Base-by-base conservation (phyloP, 1,284 basidiomycete genomes). In the Fomitopsis pinicola region DNA sequence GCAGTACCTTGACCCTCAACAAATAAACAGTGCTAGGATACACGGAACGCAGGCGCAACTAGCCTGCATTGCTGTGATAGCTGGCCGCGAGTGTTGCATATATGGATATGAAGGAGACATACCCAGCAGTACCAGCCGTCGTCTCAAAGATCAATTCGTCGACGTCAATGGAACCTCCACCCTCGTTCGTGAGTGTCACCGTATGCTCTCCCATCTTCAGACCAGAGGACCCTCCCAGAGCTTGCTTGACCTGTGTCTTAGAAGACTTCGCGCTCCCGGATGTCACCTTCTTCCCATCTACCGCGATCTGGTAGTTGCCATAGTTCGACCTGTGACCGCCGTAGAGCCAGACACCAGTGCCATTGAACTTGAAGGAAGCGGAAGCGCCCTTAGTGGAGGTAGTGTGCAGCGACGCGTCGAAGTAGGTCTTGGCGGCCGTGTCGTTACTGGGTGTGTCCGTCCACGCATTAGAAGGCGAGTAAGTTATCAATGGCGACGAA, bases 311-410 rank as follows among this genome's bases (percentile, higher is more conserved):
- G 68, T 79, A 86, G 26, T 72, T 67, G 55, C 84, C 84, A 66
- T 85, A 85, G 59, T 75, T 72, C 26, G 80, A 75, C 61, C 76
- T 68, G 42, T 71, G 73, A 15, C 78, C 80, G 38, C 83, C 84
- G 65, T 77, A 81, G 56, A 85, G 67, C 68, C 78, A 78, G 57
- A 84, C 75, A 4, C 82, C 84, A 61, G 83, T 85, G 22, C 84
- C 83, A 77, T 64, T 67, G 64, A 73, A 72, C 55, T 64, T 65
- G 59, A 72, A 57, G 22, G 66, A 61, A 1, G 69, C 70, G 7
- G 69, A 59, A 2, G 74, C 71, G 33, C 69, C 71, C 40, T 64
- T 63, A 35, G 60, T 42, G 26, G 50, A 55, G n/a, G 69, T 67
- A 22, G 65, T 56, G 56, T 73, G 73, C 45, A 67, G 66, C 2